These are phyloP conservation scores for Termitomyces sp. DNA, from an alignment of 768 basidiomycete genomes.

Conservation along the genomic window DNA sequence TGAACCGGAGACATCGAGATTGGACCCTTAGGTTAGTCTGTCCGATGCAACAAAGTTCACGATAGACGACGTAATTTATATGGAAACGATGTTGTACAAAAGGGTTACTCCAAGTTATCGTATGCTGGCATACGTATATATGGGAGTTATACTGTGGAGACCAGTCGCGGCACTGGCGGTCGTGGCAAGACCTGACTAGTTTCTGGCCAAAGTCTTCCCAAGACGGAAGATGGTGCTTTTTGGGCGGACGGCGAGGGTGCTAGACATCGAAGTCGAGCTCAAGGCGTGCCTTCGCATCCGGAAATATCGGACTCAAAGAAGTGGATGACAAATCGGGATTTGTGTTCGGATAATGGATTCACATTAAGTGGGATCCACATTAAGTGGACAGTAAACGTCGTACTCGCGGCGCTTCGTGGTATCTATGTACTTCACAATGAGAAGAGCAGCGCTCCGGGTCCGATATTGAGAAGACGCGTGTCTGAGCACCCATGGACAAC, in stretches of 20 bases:
- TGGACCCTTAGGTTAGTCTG: background rate
- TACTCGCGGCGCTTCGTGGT: background rate
- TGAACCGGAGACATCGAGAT: background rate
- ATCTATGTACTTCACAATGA: background rate
- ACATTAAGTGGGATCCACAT: background rate
- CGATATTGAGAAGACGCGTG: background rate
- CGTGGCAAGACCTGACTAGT: background rate
- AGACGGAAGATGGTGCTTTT: background rate
- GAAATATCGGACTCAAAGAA: background rate
- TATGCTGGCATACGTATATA: background rate
- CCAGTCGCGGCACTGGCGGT: background rate
- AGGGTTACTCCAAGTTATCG: background rate
- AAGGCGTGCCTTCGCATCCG: background rate
- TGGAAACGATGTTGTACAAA: background rate
- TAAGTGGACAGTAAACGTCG: background rate
- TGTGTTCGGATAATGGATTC: background rate
- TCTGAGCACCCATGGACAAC: background rate
- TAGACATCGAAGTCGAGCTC: background rate
- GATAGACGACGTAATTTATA: background rate
- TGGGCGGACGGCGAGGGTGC: background rate
- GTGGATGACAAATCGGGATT: background rate
- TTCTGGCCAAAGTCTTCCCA: background rate
- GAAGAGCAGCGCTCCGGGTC: background rate
- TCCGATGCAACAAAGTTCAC: too few species aligned
- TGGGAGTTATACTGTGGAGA: too few species aligned